Conservation (phyloP, 768 basidiomycete species). For the Cubamyces sp. region DNA sequence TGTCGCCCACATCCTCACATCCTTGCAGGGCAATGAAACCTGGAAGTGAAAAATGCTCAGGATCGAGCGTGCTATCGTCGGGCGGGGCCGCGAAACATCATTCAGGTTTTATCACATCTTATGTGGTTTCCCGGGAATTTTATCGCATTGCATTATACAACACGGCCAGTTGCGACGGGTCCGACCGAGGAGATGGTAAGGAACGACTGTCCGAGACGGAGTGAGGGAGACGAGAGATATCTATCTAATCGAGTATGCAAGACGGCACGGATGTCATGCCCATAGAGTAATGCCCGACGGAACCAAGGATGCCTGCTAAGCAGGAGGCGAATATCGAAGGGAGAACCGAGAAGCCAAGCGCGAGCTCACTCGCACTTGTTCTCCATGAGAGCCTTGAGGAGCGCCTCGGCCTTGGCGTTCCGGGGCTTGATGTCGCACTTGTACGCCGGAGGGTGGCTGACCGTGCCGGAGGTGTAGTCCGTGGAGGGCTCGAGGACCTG, state of each 20-base stretch:
- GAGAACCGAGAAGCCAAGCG: background rate
- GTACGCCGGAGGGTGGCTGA: conserved; percentile 35
- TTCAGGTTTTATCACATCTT: no score
- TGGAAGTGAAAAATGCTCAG: no score
- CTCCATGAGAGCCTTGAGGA: conserved; percentile 25
- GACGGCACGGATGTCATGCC: background rate
- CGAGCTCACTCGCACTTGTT: conserved; percentile 6
- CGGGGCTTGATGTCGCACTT: conserved; percentile 36
- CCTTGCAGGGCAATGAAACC: no score
- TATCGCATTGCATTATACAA: conserved; percentile 12
- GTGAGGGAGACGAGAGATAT: background rate
- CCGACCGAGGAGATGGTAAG: conserved; percentile 7
- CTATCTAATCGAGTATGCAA: conserved; percentile 5
- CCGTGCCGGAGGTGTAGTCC: conserved; percentile 31
- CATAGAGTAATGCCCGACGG: conserved; percentile 5
- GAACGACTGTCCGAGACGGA: conserved; percentile 13
- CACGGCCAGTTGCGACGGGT: conserved; percentile 7
- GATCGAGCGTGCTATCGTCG: no score
- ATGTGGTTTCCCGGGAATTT: background rate
- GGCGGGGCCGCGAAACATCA: no score
- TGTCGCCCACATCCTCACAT: no score
- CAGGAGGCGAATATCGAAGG: background rate
- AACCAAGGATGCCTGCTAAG: conserved; percentile 8
- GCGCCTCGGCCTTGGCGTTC: conserved; percentile 29
- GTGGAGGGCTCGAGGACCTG: conserved; percentile 30